Conservation (phyloP, 148 eudicot species). For the Tetragonia tetragonoides region DNA sequence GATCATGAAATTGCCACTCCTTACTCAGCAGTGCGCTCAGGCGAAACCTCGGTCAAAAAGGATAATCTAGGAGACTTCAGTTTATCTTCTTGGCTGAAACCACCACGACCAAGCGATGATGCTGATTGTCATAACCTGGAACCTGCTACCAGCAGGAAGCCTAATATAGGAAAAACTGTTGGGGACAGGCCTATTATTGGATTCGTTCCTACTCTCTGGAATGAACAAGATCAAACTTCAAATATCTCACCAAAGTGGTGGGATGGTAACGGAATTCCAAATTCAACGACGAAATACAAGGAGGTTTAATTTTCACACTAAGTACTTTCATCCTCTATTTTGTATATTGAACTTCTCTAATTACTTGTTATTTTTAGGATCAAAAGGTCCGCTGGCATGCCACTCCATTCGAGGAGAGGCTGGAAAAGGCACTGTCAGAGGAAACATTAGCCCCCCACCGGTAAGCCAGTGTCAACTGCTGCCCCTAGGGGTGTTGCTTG, state of each 20-base stretch:
- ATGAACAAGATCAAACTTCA: slow-evolving; percentile 46
- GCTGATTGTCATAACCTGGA: slow-evolving; percentile 16
- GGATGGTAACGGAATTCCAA: slow-evolving; percentile 98
- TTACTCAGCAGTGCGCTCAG: slow-evolving; percentile 16
- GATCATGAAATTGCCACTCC: slow-evolving; percentile 30
- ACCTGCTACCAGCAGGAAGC: slow-evolving; percentile 31
- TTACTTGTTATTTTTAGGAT: slow-evolving; percentile 46
- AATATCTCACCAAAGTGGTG: slow-evolving; percentile 56
- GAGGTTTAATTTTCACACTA: slow-evolving; percentile 51
- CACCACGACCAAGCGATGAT: slow-evolving; percentile 31
- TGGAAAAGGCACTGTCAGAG: slow-evolving; percentile 87
- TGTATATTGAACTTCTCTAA: slow-evolving; percentile 1
- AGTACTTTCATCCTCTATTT: background rate
- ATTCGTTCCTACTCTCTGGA: slow-evolving; percentile 80
- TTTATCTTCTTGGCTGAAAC: slow-evolving; percentile 64
- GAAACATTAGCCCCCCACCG: slow-evolving; percentile 50
- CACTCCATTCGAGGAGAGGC: slow-evolving; percentile 93
- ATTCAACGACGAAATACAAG: slow-evolving; percentile 89
- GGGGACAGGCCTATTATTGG: slow-evolving; percentile 80
- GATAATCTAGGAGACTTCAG: slow-evolving; percentile 44
- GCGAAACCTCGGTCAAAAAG: slow-evolving; percentile 29
- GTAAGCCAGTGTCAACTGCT: slow-evolving; percentile 26
- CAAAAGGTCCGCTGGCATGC: slow-evolving; percentile 95
- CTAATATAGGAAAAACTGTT: slow-evolving; percentile 35
- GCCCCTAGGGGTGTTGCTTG: background rate